phyloP scores from a whole-genome alignment of 352 stramenopile genomes.

The Peronospora farinosa region DNA sequence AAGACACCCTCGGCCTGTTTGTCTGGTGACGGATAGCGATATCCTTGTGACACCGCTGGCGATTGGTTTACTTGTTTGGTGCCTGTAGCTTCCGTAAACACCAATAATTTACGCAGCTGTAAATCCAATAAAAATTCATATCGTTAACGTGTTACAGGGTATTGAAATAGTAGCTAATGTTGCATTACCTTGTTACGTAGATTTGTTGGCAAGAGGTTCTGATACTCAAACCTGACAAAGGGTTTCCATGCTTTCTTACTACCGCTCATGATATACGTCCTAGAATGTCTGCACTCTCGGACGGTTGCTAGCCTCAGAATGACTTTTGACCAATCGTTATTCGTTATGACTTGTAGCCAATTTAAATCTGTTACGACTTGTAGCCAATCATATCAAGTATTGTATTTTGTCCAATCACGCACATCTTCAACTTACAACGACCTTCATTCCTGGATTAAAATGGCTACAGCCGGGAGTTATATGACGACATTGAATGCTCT shows the following conservation, averaged over 20 bases:
- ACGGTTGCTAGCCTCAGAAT: constrained; percentile 10
- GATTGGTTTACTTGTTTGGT: constrained; percentile 69
- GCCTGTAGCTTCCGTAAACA: constrained; percentile 76
- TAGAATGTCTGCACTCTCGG: neutral
- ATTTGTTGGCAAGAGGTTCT: constrained; percentile 58
- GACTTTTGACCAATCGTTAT: constrained; percentile 10
- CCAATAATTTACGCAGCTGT: constrained; percentile 71
- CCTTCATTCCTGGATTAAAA: neutral
- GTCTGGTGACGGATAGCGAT: constrained; percentile 71
- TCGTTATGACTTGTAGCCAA: constrained; percentile 9
- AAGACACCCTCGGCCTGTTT: constrained; percentile 58
- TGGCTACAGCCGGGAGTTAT: no score
- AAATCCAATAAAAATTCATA: neutral
- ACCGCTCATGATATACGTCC: constrained; percentile 48
- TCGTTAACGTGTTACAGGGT: neutral
- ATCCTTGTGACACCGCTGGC: constrained; percentile 52
- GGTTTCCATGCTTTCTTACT: constrained; percentile 63
- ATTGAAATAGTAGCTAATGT: no score
- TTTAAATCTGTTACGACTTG: neutral
- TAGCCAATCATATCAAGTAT: neutral
- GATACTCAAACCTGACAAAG: constrained; percentile 78
- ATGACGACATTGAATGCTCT: no score
- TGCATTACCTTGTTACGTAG: constrained; percentile 53
- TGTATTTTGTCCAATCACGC: no score
- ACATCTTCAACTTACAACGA: no score